A percentile compares a stretch with the other conserved stretches of the same genome.
phyloP scores from a whole-genome alignment of 306 rosid species.

The Vicia faba region DNA sequence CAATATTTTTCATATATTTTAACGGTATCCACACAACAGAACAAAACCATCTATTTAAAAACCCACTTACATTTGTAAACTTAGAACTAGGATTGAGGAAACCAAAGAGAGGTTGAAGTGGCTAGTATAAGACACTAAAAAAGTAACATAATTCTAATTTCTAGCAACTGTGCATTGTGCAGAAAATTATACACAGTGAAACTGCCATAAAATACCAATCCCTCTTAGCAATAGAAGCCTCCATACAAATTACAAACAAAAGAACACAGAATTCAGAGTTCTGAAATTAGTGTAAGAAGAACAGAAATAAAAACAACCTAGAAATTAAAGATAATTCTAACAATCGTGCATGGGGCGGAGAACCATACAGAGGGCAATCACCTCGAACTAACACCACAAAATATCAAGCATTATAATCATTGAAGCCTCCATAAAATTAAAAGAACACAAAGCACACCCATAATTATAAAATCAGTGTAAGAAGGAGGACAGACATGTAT shows the following conservation, averaged over 20 bases:
- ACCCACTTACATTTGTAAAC: conserved; percentile 7
- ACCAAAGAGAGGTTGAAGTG: conserved; percentile 18
- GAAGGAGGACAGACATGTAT: background rate
- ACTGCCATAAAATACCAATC: background rate
- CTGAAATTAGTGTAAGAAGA: conserved; percentile 4
- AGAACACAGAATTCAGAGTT: conserved; percentile 10
- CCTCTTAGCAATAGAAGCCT: conserved; percentile 1
- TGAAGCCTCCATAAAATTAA: background rate
- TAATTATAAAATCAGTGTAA: conserved; percentile 13
- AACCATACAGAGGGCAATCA: no score
- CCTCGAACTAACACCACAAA: background rate
- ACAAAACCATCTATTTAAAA: conserved; percentile 4
- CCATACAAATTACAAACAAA: background rate
- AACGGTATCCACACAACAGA: background rate
- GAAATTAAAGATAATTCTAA: no score
- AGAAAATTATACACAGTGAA: conserved; percentile 2
- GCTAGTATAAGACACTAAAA: background rate
- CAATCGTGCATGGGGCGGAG: no score
- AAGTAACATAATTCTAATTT: no score
- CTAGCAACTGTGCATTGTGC: background rate
- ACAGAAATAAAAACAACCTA: no score
- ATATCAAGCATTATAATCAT: background rate
- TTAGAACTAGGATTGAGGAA: background rate
- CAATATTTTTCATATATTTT: background rate
- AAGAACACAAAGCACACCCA: conserved; percentile 1